Evolutionary conservation across 192 early-diverging fungal species (phyloP).

Genomic region (Bifiguratus adelaidae): DNA sequence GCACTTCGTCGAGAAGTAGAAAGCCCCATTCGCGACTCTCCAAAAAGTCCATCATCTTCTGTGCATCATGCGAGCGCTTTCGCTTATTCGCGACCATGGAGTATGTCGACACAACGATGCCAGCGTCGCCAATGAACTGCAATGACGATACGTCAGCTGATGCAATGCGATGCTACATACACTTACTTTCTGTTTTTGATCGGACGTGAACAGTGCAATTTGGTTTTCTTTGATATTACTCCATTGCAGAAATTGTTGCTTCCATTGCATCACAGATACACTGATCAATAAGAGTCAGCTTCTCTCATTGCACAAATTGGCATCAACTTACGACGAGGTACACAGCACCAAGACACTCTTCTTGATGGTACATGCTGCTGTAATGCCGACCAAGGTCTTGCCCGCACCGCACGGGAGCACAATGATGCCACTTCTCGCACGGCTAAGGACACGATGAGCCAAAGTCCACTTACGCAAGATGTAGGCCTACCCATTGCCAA

Average conservation of each 20-base stretch:
- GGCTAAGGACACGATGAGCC: conserved; percentile 6
- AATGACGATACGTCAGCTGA: no score
- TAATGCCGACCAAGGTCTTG: conserved; percentile 97
- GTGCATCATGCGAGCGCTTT: conserved; percentile 86
- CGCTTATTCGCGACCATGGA: conserved; percentile 92
- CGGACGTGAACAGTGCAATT: conserved; percentile 90
- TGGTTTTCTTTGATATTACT: conserved; percentile 86
- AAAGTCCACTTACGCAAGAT: no score
- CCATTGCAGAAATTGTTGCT: conserved; percentile 94
- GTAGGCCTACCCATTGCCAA: conserved; percentile 46
- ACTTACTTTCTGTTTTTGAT: conserved; percentile 70
- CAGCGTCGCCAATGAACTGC: conserved; percentile 75
- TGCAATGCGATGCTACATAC: no score
- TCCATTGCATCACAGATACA: conserved; percentile 98
- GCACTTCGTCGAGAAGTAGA: conserved; percentile 94
- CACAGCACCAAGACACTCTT: conserved; percentile 92
- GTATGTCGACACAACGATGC: conserved; percentile 95
- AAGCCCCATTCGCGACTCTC: conserved; percentile 93
- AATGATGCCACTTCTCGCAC: conserved; percentile 92
- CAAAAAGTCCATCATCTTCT: conserved; percentile 95
- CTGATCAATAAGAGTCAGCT: conserved; percentile 24
- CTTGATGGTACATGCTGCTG: conserved; percentile 93
- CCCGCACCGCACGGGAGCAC: conserved; percentile 97
- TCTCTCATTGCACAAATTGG: conserved; percentile 2
- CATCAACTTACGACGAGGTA: conserved; percentile 50